Base-by-base conservation (phyloP, 164 flowering plant genomes). In the Stephania cephalantha region DNA sequence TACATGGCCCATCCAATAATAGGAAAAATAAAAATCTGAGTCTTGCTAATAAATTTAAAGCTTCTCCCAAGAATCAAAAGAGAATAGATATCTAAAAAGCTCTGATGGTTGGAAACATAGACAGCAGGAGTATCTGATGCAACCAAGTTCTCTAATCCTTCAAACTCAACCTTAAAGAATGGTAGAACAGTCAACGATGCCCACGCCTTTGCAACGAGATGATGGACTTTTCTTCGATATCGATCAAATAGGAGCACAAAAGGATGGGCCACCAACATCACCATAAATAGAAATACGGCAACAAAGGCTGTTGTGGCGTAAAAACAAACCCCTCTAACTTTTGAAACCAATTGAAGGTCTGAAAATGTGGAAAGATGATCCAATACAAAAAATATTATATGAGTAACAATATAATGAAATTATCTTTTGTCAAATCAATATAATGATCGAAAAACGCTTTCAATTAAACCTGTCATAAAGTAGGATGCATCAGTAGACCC, bases 1-100 rank as follows among this genome's bases (percentile, higher is more conserved):
- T 81, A 89, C 99, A 95, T 95, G 66, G 99, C 98, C 98, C 98
- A 95, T 9, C 99, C 99, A 75, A 93, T 83, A 61, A 95, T 68
- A 13, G 99, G 99, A 76, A 81, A 82, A 30, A 92, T 78, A 79
- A 95, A 95, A 79, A 95, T 88, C 1, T 80, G 78, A 22, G 93
- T 94, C 85, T 93, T 95, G 90, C 98, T 95, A 29, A 95, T 92
- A 81, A 95, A 91, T 85, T 93, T 95, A 82, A 95, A 93, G 85
- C 83, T 85, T 84, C 94, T 88, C 6, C 97, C 97, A 46, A 95
- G 90, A 73, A 87, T 88, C 52, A 95, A 87, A 80, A 95, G 90
- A 25, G 95, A 83, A 74, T 87, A 92, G 74, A 89, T 93, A 84
- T 95, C 99, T 53, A 95, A 75, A 81, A 92, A 93, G 73, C 98